These are phyloP conservation scores for Venturia effusa DNA, from an alignment of 2,329 filamentous ascomycete species.

Conservation along the genomic window DNA sequence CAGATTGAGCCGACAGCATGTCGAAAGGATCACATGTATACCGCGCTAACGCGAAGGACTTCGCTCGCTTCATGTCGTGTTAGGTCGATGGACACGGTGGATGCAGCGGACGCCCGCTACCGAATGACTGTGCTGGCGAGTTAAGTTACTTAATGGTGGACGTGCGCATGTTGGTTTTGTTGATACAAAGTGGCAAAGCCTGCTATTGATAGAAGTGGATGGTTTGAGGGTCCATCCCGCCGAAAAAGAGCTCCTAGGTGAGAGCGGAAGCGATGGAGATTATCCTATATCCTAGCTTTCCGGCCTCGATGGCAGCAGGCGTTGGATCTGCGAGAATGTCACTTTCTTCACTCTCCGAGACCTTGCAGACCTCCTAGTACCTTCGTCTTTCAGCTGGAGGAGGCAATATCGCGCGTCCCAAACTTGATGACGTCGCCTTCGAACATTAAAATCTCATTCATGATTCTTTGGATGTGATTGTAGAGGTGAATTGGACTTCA, in stretches of 20 bases:
- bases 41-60: too few species aligned
- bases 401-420: slow-evolving; percentile 2
- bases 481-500: background rate
- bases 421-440: background rate
- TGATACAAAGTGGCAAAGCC: slow-evolving; percentile 36
- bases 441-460: background rate
- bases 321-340: background rate
- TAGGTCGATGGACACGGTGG: slow-evolving; percentile 52
- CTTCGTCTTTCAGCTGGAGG: background rate
- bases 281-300: slow-evolving; percentile 34
- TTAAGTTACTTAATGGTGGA: slow-evolving; percentile 52
- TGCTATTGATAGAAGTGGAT: slow-evolving; percentile 29
- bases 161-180: slow-evolving; percentile 34
- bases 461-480: background rate
- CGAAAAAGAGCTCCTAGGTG: slow-evolving; percentile 26
- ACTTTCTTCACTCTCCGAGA: background rate
- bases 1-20: too few species aligned
- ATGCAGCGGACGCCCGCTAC: slow-evolving; percentile 60
- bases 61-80: too few species aligned
- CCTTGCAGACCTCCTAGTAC: background rate
- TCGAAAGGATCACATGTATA: too few species aligned
- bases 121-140: slow-evolving; percentile 66
- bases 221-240: background rate
- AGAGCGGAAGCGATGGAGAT: slow-evolving; percentile 36
- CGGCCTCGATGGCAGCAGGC: slow-evolving; percentile 35